These are phyloP conservation scores for Candida sonorensis DNA, from an alignment of 805 yeast genomes.

Conservation along the genomic window DNA sequence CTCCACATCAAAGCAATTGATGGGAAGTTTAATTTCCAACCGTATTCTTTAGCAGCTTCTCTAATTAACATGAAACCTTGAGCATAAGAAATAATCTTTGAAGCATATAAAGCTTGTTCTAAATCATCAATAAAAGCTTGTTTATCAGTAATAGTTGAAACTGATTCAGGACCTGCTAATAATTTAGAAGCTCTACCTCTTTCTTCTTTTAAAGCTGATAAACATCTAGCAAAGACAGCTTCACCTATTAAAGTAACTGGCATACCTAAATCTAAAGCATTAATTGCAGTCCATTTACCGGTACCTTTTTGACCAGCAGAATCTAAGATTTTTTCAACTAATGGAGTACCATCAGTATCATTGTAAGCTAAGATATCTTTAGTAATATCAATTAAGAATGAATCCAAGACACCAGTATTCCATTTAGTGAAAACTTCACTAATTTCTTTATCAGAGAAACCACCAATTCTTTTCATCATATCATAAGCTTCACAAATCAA, in stretches of 20 bases:
- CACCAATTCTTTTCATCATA: slow-evolving; percentile 89
- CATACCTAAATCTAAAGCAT: slow-evolving; percentile 95
- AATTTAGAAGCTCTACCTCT: slow-evolving; percentile 78
- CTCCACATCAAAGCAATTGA: slow-evolving; percentile 99
- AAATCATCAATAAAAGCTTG: slow-evolving; percentile 82
- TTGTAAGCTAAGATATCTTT: slow-evolving; percentile 87
- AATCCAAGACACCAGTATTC: slow-evolving; percentile 97
- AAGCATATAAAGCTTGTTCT: slow-evolving; percentile 97
- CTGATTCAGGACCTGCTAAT: slow-evolving; percentile 74
- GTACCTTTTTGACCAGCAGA: slow-evolving; percentile 99
- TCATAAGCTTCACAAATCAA: slow-evolving; percentile 97
- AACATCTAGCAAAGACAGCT: slow-evolving; percentile 95
- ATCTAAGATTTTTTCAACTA: slow-evolving; percentile 95
- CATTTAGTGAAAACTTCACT: slow-evolving; percentile 86
- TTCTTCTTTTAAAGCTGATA: slow-evolving; percentile 88
- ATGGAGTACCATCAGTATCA: slow-evolving; percentile 85
- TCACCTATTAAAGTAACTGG: slow-evolving; percentile 98
- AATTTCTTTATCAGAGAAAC: slow-evolving; percentile 84
- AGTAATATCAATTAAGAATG: slow-evolving; percentile 94
- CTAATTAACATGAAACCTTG: slow-evolving; percentile 99
- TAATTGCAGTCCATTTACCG: slow-evolving; percentile 99
- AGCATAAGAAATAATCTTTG: slow-evolving; percentile 96
- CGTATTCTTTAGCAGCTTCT: slow-evolving; percentile 95
- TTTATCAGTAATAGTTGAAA: slow-evolving; percentile 65
- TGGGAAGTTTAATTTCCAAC: slow-evolving; percentile 96